Percentiles rank a stretch among this genome's conserved stretches.
Conservation (phyloP, 495 filamentous ascomycete species). For the Aspergillus haitiensis region DNA sequence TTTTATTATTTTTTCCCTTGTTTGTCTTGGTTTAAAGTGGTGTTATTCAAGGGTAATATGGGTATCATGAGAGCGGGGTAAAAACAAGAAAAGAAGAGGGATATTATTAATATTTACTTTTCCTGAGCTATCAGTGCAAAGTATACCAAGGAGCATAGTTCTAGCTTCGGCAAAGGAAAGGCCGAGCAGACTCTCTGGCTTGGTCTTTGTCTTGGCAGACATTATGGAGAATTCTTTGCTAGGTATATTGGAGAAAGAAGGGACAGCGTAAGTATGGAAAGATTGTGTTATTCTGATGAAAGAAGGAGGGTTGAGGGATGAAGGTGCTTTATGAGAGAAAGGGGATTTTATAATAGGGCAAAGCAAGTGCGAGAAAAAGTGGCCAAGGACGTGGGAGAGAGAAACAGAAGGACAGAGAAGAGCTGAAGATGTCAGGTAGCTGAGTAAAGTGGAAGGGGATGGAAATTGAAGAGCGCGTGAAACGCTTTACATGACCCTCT, state of each 20-base stretch:
- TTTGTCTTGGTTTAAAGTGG: background rate
- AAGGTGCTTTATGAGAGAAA: background rate
- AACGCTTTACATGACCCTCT: background rate
- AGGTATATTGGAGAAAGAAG: background rate
- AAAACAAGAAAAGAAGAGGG: too few relatives aligned
- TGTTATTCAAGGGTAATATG: too few relatives aligned
- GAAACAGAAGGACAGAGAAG: background rate
- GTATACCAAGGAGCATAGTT: slow-evolving; percentile 26
- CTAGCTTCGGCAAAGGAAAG: slow-evolving; percentile 25
- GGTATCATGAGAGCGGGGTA: too few relatives aligned
- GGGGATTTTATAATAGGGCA: background rate
- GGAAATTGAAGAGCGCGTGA: background rate
- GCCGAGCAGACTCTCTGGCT: slow-evolving; percentile 25
- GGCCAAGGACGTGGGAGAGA: background rate
- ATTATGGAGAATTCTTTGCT: slow-evolving; percentile 14
- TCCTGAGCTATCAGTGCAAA: slow-evolving; percentile 20
- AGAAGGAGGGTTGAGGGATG: background rate
- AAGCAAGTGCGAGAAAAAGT: background rate
- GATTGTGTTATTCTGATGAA: background rate
- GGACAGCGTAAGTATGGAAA: background rate
- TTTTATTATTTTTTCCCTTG: background rate
- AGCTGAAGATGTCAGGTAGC: background rate
- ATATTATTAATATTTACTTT: slow-evolving; percentile 19
- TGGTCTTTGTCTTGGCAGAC: slow-evolving; percentile 16
- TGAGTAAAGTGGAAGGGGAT: background rate